phyloP scores from a whole-genome alignment of 192 early-diverging fungal genomes.

The Coemansia sp. region DNA sequence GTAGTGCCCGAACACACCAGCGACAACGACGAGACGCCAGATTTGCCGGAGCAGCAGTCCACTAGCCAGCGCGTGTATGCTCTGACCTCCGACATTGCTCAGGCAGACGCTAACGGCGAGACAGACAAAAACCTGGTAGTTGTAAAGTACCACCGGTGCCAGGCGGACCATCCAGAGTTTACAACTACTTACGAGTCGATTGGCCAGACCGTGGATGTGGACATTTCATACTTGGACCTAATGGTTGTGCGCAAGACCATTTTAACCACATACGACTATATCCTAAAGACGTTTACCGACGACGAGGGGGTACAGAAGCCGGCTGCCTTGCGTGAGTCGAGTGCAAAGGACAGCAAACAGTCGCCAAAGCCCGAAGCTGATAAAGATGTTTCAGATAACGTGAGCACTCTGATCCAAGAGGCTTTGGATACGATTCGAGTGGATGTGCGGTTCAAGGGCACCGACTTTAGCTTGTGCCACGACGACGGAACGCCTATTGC shows the following conservation, averaged over 20 bases:
- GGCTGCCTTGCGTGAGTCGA: not conserved
- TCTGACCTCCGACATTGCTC: conserved; percentile 50
- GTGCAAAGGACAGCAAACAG: not conserved
- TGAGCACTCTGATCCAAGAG: conserved; percentile 39
- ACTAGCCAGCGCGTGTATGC: conserved; percentile 33
- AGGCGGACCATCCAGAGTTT: conserved; percentile 71
- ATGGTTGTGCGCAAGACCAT: conserved; percentile 84
- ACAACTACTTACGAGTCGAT: conserved; percentile 69
- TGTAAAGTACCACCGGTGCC: conserved; percentile 70
- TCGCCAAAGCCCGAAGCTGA: not conserved
- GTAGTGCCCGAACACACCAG: conserved; percentile 4
- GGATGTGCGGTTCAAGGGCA: conserved; percentile 70
- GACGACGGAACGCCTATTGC: conserved; percentile 70
- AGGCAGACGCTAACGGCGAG: conserved; percentile 50
- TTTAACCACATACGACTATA: conserved; percentile 79
- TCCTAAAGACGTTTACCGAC: conserved; percentile 69
- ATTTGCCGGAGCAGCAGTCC: not conserved
- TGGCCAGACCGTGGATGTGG: conserved; percentile 78
- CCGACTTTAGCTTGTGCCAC: conserved; percentile 79
- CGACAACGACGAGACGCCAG: not conserved
- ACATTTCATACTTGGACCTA: conserved; percentile 72
- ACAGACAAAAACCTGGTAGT: conserved; percentile 62
- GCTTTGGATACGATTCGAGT: conserved; percentile 70
- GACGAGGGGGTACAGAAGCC: conserved; percentile 7
- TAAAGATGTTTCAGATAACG: not conserved